phyloP scores from a whole-genome alignment of 805 yeast species.

The Metschnikowia cerradonensis region DNA sequence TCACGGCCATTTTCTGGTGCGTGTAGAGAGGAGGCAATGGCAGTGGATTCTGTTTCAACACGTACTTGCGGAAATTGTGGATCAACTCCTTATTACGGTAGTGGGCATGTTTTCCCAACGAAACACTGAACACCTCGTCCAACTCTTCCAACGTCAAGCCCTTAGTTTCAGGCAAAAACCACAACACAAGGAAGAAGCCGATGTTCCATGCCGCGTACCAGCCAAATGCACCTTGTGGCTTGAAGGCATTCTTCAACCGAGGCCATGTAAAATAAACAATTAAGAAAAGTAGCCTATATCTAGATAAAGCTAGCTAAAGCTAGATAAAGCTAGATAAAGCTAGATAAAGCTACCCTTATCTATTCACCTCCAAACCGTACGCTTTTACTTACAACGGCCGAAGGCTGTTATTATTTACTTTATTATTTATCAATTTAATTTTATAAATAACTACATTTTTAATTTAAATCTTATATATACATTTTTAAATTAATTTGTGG shows the following conservation, averaged over 20 bases:
- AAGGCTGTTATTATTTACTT: too few species aligned
- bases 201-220: conserved; percentile 86
- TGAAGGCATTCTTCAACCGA: conserved; percentile 57
- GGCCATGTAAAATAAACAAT: conserved; percentile 87
- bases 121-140: conserved; percentile 66
- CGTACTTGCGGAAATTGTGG: conserved; percentile 43
- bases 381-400: too few species aligned
- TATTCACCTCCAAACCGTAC: too few species aligned
- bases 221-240: conserved; percentile 82
- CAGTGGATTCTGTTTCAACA: conserved; percentile 42
- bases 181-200: conserved; percentile 66
- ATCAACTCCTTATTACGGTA: conserved; percentile 30
- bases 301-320: too few species aligned
- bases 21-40: conserved; percentile 55
- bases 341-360: too few species aligned
- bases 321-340: too few species aligned
- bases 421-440: too few species aligned
- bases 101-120: conserved; percentile 51
- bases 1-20: conserved; percentile 57
- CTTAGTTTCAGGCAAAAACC: conserved; percentile 71
- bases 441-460: too few species aligned
- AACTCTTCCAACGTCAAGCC: conserved; percentile 71
- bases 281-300: too few species aligned
- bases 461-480: too few species aligned
- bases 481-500: too few species aligned